Base-by-base conservation (phyloP, 2,329 filamentous ascomycete genomes). In the Sporothrix phasma region DNA sequence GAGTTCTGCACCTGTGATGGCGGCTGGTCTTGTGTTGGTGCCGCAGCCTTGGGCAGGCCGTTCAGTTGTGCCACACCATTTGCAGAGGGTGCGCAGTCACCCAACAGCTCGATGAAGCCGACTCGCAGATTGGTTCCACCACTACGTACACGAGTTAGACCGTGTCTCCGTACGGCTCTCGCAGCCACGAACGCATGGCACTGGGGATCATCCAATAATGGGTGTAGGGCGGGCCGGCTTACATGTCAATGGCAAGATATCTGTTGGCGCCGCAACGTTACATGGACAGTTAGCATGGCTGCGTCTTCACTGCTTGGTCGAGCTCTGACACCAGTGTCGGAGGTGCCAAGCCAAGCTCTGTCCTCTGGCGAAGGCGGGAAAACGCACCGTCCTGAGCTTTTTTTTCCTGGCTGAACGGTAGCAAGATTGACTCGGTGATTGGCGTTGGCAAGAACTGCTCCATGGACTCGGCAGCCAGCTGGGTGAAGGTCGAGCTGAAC, bases 61-160 rank as follows among this genome's bases (percentile, higher is more conserved):
- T 63, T 63, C 11, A n/a, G 51, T 24, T 49, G 43, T 6, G 19
- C 31, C n/a, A 29, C 7, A 13, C n/a, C 29, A 22, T 34, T 43
- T 37, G 61, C 43, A 24, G n/a, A 46, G n/a, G 31, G 34, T 5
- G 43, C 63, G 63, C 69, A 61, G 43, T 69, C 62, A 22, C 78
- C 78, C 22, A 81, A 71, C 29, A 89, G 74, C 69, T 88, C 84
- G 62, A 89, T 79, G 68, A 89, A 88, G 34, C 84, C 86, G 31
- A 87, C 86, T 71, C 87, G 79, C 49, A 89, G 76, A 69, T 89
- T 89, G 7, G 86, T 87, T 7, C 87, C 87, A 66, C 87, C 87
- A 67, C 85, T 86, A 24, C 15, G n/a, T 61, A 17, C 8, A 37
- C 31, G 26, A 61, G 67, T 72, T 64, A 78, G 68, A 54, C 15